Conservation (phyloP, 495 filamentous ascomycete genomes). For the Elaphomyces granulatus region DNA sequence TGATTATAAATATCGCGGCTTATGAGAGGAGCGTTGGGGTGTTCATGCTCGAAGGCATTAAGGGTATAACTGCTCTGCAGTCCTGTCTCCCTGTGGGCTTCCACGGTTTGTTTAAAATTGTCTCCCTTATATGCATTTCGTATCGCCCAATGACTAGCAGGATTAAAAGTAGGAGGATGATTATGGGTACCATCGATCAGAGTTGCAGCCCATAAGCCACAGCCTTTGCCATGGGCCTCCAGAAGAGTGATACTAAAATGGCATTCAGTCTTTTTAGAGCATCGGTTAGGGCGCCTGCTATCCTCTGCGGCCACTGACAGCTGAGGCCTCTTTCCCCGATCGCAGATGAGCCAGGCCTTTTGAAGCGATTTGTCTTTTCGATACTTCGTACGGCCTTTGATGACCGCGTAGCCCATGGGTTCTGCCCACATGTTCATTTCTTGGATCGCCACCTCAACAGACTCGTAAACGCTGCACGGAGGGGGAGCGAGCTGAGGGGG, state of each 20-base stretch:
- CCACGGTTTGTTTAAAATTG: background rate
- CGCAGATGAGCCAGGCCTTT: background rate
- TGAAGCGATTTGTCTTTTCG: background rate
- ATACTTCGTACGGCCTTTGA: background rate
- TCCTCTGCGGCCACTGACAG: background rate
- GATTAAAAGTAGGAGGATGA: background rate
- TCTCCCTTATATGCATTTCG: background rate
- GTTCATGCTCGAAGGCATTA: background rate
- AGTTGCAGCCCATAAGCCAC: background rate
- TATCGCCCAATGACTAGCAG: background rate
- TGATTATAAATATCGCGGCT: background rate
- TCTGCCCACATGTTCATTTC: background rate
- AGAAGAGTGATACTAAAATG: background rate
- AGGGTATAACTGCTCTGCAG: background rate
- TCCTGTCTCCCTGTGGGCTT: background rate
- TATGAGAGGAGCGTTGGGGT: background rate
- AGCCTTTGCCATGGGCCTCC: background rate
- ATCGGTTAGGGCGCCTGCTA: background rate
- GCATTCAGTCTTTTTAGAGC: too few species aligned
- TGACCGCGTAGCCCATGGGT: background rate
- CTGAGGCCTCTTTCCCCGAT: constrained; percentile 1
- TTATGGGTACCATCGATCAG: background rate
- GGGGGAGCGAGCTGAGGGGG: constrained; percentile 3
- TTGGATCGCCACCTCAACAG: background rate
- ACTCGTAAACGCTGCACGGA: constrained; percentile 3